Evolutionary conservation across 148 eudicot genomes (phyloP).

Genomic region (Pharnaceum exiguum): DNA sequence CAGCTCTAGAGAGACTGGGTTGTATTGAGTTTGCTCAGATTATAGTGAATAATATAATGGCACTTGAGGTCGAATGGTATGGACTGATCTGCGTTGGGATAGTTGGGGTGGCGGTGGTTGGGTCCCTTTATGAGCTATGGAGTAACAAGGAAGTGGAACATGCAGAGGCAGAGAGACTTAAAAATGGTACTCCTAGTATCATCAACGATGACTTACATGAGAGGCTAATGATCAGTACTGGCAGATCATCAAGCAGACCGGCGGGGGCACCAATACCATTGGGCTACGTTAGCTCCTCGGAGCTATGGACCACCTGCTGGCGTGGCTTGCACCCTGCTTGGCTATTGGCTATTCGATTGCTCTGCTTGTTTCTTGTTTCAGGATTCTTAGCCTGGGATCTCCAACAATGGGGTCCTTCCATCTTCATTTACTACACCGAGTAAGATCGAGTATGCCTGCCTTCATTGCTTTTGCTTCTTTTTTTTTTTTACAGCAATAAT

Average conservation of each 20-base stretch:
- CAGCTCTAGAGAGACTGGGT: no score
- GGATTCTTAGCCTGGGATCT: slow-evolving; percentile 42
- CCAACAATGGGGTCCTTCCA: slow-evolving; percentile 28
- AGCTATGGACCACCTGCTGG: slow-evolving; percentile 49
- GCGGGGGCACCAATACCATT: not conserved
- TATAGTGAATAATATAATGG: slow-evolving; percentile 6
- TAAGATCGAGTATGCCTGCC: not conserved
- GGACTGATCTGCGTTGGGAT: slow-evolving; percentile 36
- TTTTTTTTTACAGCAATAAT: no score
- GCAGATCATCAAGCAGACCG: no score
- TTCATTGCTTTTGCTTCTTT: not conserved
- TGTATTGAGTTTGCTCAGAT: no score
- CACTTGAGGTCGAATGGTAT: slow-evolving; percentile 38
- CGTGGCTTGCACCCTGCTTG: slow-evolving; percentile 40
- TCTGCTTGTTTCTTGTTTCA: slow-evolving; percentile 24
- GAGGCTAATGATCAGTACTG: no score
- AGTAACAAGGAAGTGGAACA: slow-evolving; percentile 42
- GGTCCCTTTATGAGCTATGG: slow-evolving; percentile 33
- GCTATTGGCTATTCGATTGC: slow-evolving; percentile 28
- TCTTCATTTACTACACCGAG: slow-evolving; percentile 64
- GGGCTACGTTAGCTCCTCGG: slow-evolving; percentile 23
- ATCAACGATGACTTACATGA: slow-evolving; percentile 26
- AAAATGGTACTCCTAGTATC: no score
- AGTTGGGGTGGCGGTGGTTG: slow-evolving; percentile 33
- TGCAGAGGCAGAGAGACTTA: slow-evolving; percentile 2